Conservation (phyloP, 75 land plant genomes). For the Cunninghamia lanceolata region DNA sequence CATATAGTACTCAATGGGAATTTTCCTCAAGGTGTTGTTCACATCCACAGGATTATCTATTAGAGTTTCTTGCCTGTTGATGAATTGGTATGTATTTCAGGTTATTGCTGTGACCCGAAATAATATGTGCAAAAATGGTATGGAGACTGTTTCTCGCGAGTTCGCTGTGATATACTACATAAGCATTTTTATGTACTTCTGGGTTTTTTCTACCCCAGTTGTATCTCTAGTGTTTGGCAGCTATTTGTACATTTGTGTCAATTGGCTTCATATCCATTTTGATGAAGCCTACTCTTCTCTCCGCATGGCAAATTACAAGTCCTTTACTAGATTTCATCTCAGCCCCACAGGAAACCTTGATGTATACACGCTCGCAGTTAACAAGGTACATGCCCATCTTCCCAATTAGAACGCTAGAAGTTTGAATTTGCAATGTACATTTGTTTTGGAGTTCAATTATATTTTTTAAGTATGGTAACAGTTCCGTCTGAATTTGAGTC, state of each 20-base stretch:
- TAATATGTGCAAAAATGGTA: slow-evolving; percentile 83
- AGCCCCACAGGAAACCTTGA: slow-evolving; percentile 68
- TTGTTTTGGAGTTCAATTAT: neutral
- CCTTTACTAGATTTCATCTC: slow-evolving; percentile 92
- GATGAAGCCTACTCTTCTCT: slow-evolving; percentile 99
- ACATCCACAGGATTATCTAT: neutral
- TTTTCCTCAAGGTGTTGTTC: neutral
- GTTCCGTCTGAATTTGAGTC: neutral
- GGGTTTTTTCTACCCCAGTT: slow-evolving; percentile 97
- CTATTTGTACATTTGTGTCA: slow-evolving; percentile 91
- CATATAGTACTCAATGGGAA: no score
- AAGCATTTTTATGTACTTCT: slow-evolving; percentile 86
- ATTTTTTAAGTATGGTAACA: neutral
- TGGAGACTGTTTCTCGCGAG: slow-evolving; percentile 77
- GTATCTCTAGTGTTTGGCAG: slow-evolving; percentile 92
- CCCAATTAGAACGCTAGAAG: neutral
- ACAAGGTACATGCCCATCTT: slow-evolving; percentile 60
- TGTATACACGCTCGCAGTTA: slow-evolving; percentile 87
- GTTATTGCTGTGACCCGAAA: slow-evolving; percentile 96
- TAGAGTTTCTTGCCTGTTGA: neutral
- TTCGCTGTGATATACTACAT: slow-evolving; percentile 72
- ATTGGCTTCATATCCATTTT: slow-evolving; percentile 95
- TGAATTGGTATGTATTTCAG: slow-evolving; percentile 34
- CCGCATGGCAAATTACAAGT: slow-evolving; percentile 95
- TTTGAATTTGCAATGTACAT: neutral